phyloP scores from a whole-genome alignment of 768 basidiomycete species.

The Gloeophyllum trabeum region DNA sequence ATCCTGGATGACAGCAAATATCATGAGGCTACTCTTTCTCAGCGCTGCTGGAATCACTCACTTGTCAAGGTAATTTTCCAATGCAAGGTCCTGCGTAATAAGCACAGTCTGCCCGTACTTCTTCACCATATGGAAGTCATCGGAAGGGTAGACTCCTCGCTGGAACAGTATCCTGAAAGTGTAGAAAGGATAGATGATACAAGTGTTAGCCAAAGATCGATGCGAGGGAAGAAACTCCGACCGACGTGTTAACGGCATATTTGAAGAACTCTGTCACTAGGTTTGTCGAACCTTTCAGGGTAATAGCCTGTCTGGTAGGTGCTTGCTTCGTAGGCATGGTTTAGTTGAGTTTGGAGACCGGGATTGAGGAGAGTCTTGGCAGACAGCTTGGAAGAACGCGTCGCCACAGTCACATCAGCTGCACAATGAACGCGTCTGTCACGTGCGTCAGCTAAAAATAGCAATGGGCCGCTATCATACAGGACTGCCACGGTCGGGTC shows the following conservation, averaged over 20 bases:
- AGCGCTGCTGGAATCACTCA: constrained; percentile 16
- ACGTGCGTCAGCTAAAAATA: no score
- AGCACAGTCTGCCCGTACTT: constrained; percentile 96
- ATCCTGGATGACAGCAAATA: constrained; percentile 42
- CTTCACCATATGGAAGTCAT: constrained; percentile 99
- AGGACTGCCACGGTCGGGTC: no score
- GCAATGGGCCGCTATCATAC: no score
- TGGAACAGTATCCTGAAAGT: constrained; percentile 96
- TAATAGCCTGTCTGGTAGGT: constrained; percentile 64
- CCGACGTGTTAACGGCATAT: constrained; percentile 95
- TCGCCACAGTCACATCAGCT: no score
- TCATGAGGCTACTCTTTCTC: not conserved
- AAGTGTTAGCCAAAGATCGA: no score
- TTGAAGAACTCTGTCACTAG: constrained; percentile 99
- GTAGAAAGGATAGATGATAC: not conserved
- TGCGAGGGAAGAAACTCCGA: no score
- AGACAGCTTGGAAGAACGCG: no score
- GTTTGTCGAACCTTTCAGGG: constrained; percentile 88
- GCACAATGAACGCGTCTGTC: no score
- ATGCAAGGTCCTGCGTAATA: constrained; percentile 84
- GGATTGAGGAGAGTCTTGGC: no score
- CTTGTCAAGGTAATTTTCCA: constrained; percentile 91
- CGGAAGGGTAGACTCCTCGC: constrained; percentile 91
- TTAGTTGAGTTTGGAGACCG: no score
- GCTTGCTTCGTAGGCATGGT: constrained; percentile 32